Conservation (phyloP, 2,329 filamentous ascomycete species). For the Penicillium sp. region DNA sequence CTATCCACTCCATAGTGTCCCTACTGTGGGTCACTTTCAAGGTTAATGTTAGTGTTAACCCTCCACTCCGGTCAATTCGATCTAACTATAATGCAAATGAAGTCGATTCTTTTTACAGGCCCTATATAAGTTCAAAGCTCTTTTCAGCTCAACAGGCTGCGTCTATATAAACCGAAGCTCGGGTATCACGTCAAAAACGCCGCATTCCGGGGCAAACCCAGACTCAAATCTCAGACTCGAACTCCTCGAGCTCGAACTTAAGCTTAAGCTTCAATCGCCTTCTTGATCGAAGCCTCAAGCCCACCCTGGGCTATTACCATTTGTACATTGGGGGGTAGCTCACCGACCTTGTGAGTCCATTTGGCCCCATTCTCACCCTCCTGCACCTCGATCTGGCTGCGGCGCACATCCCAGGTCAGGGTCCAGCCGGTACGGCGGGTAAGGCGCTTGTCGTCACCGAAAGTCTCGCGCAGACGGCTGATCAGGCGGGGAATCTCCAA, state of each 20-base stretch:
- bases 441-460: slow-evolving; percentile 22
- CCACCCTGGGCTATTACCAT: slow-evolving; percentile 75
- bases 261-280: slow-evolving; percentile 50
- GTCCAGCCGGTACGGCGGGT: slow-evolving; percentile 56
- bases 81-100: too few relatives aligned
- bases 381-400: slow-evolving; percentile 65
- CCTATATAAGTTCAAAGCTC: background rate
- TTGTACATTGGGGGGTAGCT: slow-evolving; percentile 80
- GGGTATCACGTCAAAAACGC: slow-evolving; percentile 20
- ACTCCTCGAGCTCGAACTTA: background rate
- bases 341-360: slow-evolving; percentile 78
- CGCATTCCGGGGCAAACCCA: slow-evolving; percentile 4
- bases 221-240: background rate
- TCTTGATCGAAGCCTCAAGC: slow-evolving; percentile 52
- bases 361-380: slow-evolving; percentile 62
- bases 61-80: too few relatives aligned
- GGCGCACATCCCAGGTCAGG: slow-evolving; percentile 71
- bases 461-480: slow-evolving; percentile 33
- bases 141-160: background rate
- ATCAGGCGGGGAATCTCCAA: slow-evolving; percentile 38
- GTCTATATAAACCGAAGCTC: slow-evolving; percentile 15
- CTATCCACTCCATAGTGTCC: too few relatives aligned
- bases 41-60: too few relatives aligned
- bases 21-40: too few relatives aligned
- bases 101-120: slow-evolving; percentile 1